Percentiles rank a stretch among this genome's conserved stretches.
Evolutionary conservation across 169 alveolate genomes (phyloP).

Genomic region (Cryptosporidium bovis): DNA sequence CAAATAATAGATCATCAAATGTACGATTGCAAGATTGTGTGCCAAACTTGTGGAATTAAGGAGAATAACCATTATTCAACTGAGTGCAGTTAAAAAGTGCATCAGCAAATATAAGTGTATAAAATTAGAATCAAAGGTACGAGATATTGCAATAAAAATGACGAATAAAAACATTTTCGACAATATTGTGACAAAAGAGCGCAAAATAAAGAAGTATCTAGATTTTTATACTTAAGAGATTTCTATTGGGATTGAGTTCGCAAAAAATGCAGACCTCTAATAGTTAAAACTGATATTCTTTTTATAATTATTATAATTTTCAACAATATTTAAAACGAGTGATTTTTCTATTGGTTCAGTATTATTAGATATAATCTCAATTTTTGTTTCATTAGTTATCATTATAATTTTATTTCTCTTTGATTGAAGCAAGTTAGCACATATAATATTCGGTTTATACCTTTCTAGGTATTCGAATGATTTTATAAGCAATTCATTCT

Average conservation of each 20-base stretch:
- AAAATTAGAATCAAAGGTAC: neutral
- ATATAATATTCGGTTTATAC: conserved; percentile 78
- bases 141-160: neutral
- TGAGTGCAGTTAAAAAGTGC: neutral
- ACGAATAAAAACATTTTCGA: conserved; percentile 12
- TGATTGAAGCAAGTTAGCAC: conserved; percentile 79
- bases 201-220: neutral
- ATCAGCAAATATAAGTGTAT: neutral
- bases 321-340: conserved; percentile 17
- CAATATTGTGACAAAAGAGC: neutral
- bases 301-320: neutral
- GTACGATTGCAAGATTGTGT: neutral
- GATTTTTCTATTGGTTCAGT: conserved; percentile 36
- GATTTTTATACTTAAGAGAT: conserved; percentile 36
- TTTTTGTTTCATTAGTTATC: conserved; percentile 15
- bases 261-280: neutral
- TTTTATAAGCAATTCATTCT: conserved; percentile 74
- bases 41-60: neutral
- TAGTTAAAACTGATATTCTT: neutral
- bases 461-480: conserved; percentile 74
- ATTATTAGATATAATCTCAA: neutral
- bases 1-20: neutral
- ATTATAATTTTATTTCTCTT: conserved; percentile 55
- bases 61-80: neutral
- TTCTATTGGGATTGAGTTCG: neutral